Conservation (phyloP, 1,284 basidiomycete genomes). For the Irpex sp. region DNA sequence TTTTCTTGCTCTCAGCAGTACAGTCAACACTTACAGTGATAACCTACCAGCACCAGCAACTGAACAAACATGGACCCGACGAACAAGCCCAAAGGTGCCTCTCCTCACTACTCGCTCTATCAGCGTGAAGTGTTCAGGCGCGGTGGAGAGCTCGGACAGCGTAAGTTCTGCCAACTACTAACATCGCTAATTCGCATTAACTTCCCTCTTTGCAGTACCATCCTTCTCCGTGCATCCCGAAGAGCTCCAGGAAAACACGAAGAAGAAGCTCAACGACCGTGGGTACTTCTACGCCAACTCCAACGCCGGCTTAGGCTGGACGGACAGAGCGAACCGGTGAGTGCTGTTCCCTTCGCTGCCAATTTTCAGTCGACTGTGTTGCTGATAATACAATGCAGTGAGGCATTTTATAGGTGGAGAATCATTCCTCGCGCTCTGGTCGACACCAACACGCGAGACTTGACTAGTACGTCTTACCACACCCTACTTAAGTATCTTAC, state of each 20-base stretch:
- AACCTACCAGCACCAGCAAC: not conserved
- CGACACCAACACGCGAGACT: conserved; percentile 63
- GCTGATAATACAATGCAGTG: conserved; percentile 30
- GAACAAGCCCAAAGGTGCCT: conserved; percentile 58
- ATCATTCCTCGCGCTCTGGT: conserved; percentile 70
- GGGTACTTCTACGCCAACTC: conserved; percentile 66
- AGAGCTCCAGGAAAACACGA: conserved; percentile 56
- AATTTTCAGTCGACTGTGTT: not conserved
- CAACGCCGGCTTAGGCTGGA: conserved; percentile 66
- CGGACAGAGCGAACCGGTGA: conserved; percentile 60
- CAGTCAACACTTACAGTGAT: not conserved
- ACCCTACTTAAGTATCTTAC: too few species aligned
- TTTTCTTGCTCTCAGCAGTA: not conserved
- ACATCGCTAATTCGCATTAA: not conserved
- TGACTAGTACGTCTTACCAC: conserved; percentile 46
- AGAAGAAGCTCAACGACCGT: conserved; percentile 58
- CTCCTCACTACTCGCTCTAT: conserved; percentile 65
- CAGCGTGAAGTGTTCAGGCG: conserved; percentile 60
- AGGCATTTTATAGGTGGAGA: conserved; percentile 58
- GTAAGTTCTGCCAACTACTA: conserved; percentile 33
- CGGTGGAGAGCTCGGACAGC: conserved; percentile 47
- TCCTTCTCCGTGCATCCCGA: conserved; percentile 56
- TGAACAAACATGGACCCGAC: conserved; percentile 54
- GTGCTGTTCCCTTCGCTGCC: conserved; percentile 12
- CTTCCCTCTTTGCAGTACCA: conserved; percentile 30